Conservation (phyloP, 1,139 yeast species). For the Geotrichum aggregatum region DNA sequence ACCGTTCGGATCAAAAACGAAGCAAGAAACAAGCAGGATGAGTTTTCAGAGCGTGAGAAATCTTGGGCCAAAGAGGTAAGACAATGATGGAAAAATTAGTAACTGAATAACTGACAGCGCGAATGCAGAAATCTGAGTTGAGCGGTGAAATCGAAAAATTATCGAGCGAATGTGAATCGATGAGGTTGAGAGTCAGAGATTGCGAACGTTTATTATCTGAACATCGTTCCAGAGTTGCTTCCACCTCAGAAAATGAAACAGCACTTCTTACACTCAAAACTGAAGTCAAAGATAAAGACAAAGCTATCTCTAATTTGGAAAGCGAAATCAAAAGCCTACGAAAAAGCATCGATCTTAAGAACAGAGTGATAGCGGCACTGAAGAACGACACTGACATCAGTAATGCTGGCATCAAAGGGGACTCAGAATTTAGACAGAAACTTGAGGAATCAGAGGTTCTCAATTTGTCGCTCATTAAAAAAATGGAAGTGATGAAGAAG, state of each 20-base stretch:
- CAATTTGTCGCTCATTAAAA: constrained; percentile 8
- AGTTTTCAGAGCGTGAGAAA: background rate
- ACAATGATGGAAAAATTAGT: background rate
- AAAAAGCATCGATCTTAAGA: constrained; percentile 11
- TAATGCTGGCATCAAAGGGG: background rate
- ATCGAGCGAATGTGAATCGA: background rate
- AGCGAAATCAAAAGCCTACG: background rate
- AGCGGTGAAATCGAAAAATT: background rate
- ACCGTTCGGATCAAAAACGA: constrained; percentile 2
- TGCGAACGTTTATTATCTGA: background rate
- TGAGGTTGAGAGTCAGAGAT: background rate
- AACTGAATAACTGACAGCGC: background rate
- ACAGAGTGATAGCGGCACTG: constrained; percentile 11
- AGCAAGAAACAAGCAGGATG: constrained; percentile 5
- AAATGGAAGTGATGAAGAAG: constrained; percentile 14
- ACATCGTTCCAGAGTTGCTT: background rate
- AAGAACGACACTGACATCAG: background rate
- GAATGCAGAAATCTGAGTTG: background rate
- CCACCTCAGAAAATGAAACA: background rate
- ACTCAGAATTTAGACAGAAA: background rate
- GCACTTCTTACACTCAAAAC: background rate
- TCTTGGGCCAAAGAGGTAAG: constrained; percentile 7
- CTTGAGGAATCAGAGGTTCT: constrained; percentile 10
- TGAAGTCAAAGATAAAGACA: background rate
- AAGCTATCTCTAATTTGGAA: constrained; percentile 1